These are phyloP conservation scores for Trichosporon sp. DNA, from an alignment of 1,284 basidiomycete genomes.

Conservation along the genomic window DNA sequence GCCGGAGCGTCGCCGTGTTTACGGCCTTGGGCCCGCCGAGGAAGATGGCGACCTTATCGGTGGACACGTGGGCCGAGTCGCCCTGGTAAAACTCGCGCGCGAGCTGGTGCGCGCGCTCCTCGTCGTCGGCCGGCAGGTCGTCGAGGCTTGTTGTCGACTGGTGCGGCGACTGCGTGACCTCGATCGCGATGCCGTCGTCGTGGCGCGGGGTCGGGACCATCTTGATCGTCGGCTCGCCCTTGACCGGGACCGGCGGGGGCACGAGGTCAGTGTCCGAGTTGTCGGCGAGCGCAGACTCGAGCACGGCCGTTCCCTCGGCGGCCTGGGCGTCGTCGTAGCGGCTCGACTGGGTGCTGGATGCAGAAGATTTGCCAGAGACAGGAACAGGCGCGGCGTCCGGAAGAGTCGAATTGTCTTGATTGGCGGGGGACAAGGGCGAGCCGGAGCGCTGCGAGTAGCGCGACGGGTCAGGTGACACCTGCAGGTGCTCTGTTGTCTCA, in stretches of 20 bases:
- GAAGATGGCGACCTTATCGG: slow-evolving; percentile 94
- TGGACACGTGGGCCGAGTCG: slow-evolving; percentile 73
- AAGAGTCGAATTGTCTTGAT: not conserved
- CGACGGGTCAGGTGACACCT: slow-evolving; percentile 14
- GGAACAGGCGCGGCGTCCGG: not conserved
- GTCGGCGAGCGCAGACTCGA: not conserved
- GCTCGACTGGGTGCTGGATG: slow-evolving; percentile 2
- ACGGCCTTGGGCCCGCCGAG: slow-evolving; percentile 75
- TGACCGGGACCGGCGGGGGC: not conserved
- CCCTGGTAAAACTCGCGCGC: slow-evolving; percentile 81
- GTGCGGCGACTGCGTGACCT: slow-evolving; percentile 15
- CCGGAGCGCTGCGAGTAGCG: not conserved
- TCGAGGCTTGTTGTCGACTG: slow-evolving; percentile 14
- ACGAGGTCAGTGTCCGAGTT: not conserved
- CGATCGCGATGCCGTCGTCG: slow-evolving; percentile 13
- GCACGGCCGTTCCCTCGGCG: not conserved
- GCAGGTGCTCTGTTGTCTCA: slow-evolving; percentile 17
- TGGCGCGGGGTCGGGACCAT: not conserved
- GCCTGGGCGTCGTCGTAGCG: slow-evolving; percentile 6
- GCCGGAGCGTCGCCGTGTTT: slow-evolving; percentile 67
- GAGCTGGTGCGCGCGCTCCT: slow-evolving; percentile 64
- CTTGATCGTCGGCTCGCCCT: not conserved
- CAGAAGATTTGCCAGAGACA: not conserved
- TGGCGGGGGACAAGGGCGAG: slow-evolving; percentile 8
- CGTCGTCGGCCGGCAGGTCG: slow-evolving; percentile 39